Evolutionary conservation across 139 green algal genomes (phyloP).

Genomic region (Marvania coccoides): DNA sequence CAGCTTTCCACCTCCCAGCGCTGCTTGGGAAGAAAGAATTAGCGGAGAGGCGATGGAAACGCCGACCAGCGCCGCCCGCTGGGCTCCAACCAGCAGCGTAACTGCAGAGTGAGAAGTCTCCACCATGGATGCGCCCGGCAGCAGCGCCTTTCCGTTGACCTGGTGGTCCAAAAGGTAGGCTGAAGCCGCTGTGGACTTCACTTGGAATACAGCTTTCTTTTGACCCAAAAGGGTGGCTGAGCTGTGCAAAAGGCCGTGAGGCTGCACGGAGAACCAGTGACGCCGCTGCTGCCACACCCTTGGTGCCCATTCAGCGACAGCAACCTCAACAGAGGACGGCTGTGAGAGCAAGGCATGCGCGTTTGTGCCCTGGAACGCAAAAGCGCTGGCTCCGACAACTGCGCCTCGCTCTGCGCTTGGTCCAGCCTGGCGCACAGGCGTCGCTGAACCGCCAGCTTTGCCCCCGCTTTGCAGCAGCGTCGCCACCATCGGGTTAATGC

Average conservation of each 20-base stretch:
- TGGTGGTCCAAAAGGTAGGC: slow-evolving; percentile 27
- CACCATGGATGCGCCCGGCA: slow-evolving; percentile 61
- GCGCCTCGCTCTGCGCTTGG: background rate
- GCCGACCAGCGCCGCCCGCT: background rate
- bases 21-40: background rate
- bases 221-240: too few species aligned
- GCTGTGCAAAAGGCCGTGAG: too few species aligned
- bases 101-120: slow-evolving; percentile 39
- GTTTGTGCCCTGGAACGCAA: slow-evolving; percentile 54
- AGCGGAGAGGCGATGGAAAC: background rate
- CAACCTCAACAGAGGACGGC: background rate
- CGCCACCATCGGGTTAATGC: slow-evolving; percentile 47
- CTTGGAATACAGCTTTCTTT: too few species aligned
- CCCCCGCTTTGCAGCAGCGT: slow-evolving; percentile 25
- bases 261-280: slow-evolving; percentile 3
- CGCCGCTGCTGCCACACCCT: background rate
- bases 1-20: background rate
- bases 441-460: background rate
- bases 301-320: background rate
- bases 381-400: slow-evolving; percentile 28
- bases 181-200: background rate
- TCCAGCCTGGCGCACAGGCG: background rate
- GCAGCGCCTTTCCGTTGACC: slow-evolving; percentile 33
- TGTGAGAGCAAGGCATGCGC: slow-evolving; percentile 43
- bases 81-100: background rate